Evolutionary conservation across 495 filamentous ascomycete genomes (phyloP), one percentile per base, ranked within the genome.

Genomic region (Penicillium verhagenii): DNA sequence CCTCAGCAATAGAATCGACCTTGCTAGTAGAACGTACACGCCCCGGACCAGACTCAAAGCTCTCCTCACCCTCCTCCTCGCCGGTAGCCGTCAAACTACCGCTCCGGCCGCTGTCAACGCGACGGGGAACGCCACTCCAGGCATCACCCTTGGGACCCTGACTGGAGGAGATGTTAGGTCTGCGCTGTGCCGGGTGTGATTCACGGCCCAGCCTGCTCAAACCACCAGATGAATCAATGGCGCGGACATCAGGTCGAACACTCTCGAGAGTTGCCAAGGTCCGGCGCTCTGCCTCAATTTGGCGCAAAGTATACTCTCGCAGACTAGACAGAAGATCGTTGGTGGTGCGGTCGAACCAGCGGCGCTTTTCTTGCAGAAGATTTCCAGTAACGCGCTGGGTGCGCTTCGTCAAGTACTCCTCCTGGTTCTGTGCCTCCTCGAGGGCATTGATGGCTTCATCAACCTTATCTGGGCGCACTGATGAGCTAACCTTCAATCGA

Each of bases 71-170:
- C 16, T 77, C 78, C 1, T 79, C 79, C 6, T 73, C 72, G 28
- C 66, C 72, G 16, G 72, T 68, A 2, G 68, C 66, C 11, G 74
- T 69, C 35, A 91, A 82, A 61, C 84, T 86, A 31, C 89, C 88
- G 62, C 86, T 90, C 57, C 83, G 86, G 47, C 90, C 68, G n/a
- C 82, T 86, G 63, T 92, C 90, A 31, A 81, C 79, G 57, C 92
- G 81, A 56, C 94, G 83, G 18, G 91, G 90, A 26, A 96, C 90
- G 28, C 95, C 95, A 63, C 91, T 96, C 94, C 94, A 98, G 8
- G 95, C 88, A 68, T 98, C 94, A 5, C 95, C 94, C 72, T 92
- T 91, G 13, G 94, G 92, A 2, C 95, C 95, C 70, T 98, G 94
- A 62, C 87, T 92, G 6, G 88, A 86, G 3, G 87, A 85, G 39